Evolutionary conservation across 148 eudicot genomes (phyloP), one percentile per base, ranked within the genome.

Genomic region (Beta vulgaris): DNA sequence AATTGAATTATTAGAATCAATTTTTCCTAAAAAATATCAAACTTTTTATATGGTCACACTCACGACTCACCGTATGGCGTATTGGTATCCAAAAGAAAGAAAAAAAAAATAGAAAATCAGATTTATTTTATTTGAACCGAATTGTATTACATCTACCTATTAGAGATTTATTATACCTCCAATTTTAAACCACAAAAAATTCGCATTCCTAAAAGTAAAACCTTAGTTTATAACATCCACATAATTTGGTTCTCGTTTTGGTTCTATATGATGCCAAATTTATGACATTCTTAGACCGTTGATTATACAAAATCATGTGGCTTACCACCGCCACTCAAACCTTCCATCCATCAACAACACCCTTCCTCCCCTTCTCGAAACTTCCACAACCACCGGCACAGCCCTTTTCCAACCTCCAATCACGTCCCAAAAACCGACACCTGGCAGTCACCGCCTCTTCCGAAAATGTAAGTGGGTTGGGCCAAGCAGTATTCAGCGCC

Each of bases 401-500:
- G 32, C 32, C 54, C 4, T 9, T 15, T 35, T 31, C 34, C 28
- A 26, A 57, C 67, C 16, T 53, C 79, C 64, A 18, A 18, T 8
- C 34, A 31, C 74, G 70, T 28, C 78, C 65, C 21, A 55, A 48
- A 32, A 36, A 23, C 42, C 61, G 13, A 19, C 16, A 13, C 23
- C 2, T 31, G 29, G 14, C 79, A 21, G 7, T 53, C 46, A 21
- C 67, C 79, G 66, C 82, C 48, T 39, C 72, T 10, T 25, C 75
- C 1, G 46, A 81, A 21, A 73, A 72, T 12, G 31, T 75, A 7
- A 46, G 61, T 40, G 83, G 76, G 70, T 62, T 80, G 70, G 85
- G 83, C 49, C 79, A 44, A 32, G 74, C 77, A 42, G 81, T 77
- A 32, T 53, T 77, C 55, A 43, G 65, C 46, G 76, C 80, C 68